Conservation (phyloP, 2,329 filamentous ascomycete genomes). For the Lizonia empirigonia region DNA sequence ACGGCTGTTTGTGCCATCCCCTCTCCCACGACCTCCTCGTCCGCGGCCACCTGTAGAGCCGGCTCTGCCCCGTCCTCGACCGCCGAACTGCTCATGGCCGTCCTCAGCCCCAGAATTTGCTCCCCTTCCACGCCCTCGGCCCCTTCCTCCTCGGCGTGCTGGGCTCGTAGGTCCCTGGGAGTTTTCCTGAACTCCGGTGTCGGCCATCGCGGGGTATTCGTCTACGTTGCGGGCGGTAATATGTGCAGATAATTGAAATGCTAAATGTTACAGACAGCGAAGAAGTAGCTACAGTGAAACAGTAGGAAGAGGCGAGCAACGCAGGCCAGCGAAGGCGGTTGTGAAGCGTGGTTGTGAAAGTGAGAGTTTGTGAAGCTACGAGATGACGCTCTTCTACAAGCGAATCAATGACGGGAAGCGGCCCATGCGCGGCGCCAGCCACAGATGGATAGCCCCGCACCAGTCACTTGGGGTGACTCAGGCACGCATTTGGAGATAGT, state of each 20-base stretch:
- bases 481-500: conserved; percentile 9
- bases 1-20: conserved; percentile 41
- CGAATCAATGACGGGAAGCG: conserved; percentile 32
- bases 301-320: neutral
- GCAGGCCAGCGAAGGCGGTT: conserved; percentile 27
- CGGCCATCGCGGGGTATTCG: conserved; percentile 44
- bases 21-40: conserved; percentile 38
- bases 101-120: conserved; percentile 25
- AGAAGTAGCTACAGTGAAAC: conserved; percentile 1
- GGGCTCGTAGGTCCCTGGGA: conserved; percentile 35
- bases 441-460: conserved; percentile 14
- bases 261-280: conserved; percentile 2
- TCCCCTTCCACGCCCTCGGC: conserved; percentile 41
- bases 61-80: conserved; percentile 45
- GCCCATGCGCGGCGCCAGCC: conserved; percentile 20
- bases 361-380: conserved; percentile 24
- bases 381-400: conserved; percentile 36
- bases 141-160: conserved; percentile 37
- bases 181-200: conserved; percentile 31
- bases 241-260: neutral
- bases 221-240: conserved; percentile 2
- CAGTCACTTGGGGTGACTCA: conserved; percentile 36
- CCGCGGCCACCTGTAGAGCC: conserved; percentile 41
- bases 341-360: conserved; percentile 19
- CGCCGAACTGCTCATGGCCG: conserved; percentile 23